Base-by-base conservation (phyloP, 306 rosid species). In the Psophocarpus tetragonolobus region DNA sequence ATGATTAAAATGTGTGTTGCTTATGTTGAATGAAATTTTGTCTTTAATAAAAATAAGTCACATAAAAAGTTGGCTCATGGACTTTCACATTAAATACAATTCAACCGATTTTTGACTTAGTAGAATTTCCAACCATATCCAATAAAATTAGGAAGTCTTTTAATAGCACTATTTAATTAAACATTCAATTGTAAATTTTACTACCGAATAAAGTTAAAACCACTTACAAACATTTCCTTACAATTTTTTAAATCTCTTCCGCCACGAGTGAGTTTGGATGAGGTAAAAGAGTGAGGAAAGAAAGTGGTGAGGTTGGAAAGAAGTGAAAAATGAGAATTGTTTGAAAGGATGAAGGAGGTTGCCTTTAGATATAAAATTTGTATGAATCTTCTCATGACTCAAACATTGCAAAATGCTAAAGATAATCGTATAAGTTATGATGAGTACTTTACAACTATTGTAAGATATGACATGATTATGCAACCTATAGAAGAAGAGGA, bases 401-500 rank as follows among this genome's bases (percentile, higher is more conserved):
- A 26, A 30, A 20, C 18, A 13, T 26, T 77, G 6, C 45, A 23
- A 24, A 38, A 20, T 4, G 26, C 21, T 8, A 33, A 58, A 29
- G 10, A 77, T 8, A 33, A 45, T 82, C 30, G 21, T 64, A 63
- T 4, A 71, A 64, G n/a, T n/a, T n/a, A n/a, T n/a, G n/a, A n/a
- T n/a, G 1, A 26, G 67, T 66, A 39, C 80, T 80, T 75, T 80
- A 71, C 79, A 80, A 69, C 48, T 53, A 69, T 30, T 39, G 11
- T 32, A 32, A 64, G 73, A 83, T 44, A 47, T 20, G 56, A 73
- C 0, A n/a, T 44, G 42, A 20, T 27, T 60, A 30, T 27, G 54
- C 72, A 57, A 76, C 21, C 71, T 85, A 61, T 61, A 81, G 60
- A 78, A 81, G 60, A 78, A 62, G 18, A 69, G n/a, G 32, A 61